Base-by-base conservation (phyloP, 179 eudicot species). In the Heliamphora pulchella region DNA sequence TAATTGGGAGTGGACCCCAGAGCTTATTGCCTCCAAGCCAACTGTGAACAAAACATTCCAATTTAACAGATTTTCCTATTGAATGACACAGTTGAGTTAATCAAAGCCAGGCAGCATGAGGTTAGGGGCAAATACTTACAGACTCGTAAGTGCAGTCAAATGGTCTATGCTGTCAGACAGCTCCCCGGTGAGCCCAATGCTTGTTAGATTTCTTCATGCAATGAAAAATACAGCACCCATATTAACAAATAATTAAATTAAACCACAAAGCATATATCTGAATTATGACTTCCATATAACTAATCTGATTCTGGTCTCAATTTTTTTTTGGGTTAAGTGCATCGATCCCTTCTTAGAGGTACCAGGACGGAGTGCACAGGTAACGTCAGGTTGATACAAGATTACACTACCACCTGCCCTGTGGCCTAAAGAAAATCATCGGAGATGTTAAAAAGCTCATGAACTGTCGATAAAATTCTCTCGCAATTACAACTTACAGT, bases 21-120 rank as follows among this genome's bases (percentile, higher is more conserved):
- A 94, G 86, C 59, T 91, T 85, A 87, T 94, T 92, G 64, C 80
- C 82, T 58, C 90, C 91, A 46, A 94, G 92, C 90, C 87, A 87
- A 58, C 98, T 94, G 83, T 51, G 70, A 63, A n/a, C 41, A 48
- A 75, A 78, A 62, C 75, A 79, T 50, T 43, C 22, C 22, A 6
- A 41, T n/a, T 31, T 22, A 61, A 70, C 8, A 48, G 75, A 57
- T 3, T 5, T 8, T 2, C 10, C 50, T 67, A 67, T 67, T 67
- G 71, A 67, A 13, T 44, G 18, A 13, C 43, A 14, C 9, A 14
- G 43, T 31, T 8, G 71, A 67, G 39, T 41, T 48, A 65, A 64
- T 66, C 14, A 31, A 66, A 66, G 14, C 4, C 17, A 11, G 47
- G 13, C 3, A 48, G 43, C 14, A 50, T 9, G 57, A 71, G 11